phyloP scores from a whole-genome alignment of 78 protist genomes.

The Speleostelium caveatum region DNA sequence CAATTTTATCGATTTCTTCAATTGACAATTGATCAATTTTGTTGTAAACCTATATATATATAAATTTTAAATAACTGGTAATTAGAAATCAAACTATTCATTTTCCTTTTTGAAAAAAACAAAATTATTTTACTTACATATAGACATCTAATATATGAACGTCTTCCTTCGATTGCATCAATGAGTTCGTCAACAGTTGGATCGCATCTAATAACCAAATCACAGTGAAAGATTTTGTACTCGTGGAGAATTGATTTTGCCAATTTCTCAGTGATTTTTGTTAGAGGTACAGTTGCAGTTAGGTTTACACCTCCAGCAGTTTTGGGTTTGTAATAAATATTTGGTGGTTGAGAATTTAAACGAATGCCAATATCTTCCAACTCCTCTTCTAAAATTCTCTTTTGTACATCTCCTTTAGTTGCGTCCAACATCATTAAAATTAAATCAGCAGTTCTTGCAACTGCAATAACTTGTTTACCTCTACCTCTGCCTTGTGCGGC shows the following conservation, averaged over 20 bases:
- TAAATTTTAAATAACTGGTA: neutral
- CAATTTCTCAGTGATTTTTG: constrained; percentile 85
- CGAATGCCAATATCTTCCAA: constrained; percentile 86
- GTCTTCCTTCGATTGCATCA: constrained; percentile 99
- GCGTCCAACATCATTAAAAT: constrained; percentile 87
- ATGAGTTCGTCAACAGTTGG: constrained; percentile 98
- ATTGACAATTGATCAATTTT: constrained; percentile 98
- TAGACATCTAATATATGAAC: constrained; percentile 81
- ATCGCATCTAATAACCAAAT: constrained; percentile 88
- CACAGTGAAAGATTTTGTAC: constrained; percentile 88
- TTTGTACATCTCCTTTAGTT: constrained; percentile 82
- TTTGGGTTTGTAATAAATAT: constrained; percentile 77
- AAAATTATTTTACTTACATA: constrained; percentile 48
- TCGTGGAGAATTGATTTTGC: constrained; percentile 88
- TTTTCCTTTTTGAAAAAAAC: neutral
- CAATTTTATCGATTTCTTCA: constrained; percentile 93
- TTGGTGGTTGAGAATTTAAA: constrained; percentile 79
- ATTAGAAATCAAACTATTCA: neutral
- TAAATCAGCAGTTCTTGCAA: constrained; percentile 84
- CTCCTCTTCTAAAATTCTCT: constrained; percentile 76
- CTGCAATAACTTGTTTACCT: constrained; percentile 96
- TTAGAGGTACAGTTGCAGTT: constrained; percentile 74
- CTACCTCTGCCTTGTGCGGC: constrained; percentile 99
- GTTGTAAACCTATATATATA: constrained; percentile 94
- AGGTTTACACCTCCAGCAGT: constrained; percentile 81